Conservation (phyloP, 1,139 yeast species). For the Debaryomycetaceae sp. region DNA sequence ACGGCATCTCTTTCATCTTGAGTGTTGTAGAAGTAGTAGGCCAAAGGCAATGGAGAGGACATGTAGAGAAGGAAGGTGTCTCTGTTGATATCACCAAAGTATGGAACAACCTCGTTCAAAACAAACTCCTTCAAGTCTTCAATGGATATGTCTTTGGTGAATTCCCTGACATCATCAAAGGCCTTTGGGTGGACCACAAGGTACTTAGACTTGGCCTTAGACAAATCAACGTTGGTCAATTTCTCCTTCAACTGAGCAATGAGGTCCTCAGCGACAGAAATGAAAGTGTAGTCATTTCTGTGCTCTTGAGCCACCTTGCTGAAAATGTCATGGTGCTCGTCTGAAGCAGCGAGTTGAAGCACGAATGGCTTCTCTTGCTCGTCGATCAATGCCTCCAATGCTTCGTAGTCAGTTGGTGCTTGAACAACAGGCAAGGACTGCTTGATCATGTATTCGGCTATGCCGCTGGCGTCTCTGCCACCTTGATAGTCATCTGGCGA, state of each 20-base stretch:
- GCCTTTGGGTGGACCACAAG: conserved; percentile 37
- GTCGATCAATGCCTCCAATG: conserved; percentile 46
- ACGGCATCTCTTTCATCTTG: conserved; percentile 63
- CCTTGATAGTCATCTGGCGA: conserved; percentile 68
- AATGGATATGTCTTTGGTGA: conserved; percentile 14
- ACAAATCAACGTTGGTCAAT: conserved; percentile 17
- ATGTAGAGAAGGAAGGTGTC: conserved; percentile 75
- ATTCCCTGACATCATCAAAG: conserved; percentile 29
- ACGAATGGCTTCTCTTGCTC: conserved; percentile 53
- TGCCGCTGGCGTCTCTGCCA: conserved; percentile 77
- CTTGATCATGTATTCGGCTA: conserved; percentile 74
- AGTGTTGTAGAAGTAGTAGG: conserved; percentile 78
- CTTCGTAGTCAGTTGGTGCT: conserved; percentile 43
- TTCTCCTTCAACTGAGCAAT: conserved; percentile 22
- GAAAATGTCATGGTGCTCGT: conserved; percentile 45
- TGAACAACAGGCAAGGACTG: conserved; percentile 81
- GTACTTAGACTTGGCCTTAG: conserved; percentile 22
- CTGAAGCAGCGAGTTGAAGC: conserved; percentile 44
- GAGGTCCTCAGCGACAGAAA: conserved; percentile 47
- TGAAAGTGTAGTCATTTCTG: conserved; percentile 63
- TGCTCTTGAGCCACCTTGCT: conserved; percentile 49
- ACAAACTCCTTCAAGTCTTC: conserved; percentile 54
- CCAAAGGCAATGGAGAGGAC: conserved; percentile 71
- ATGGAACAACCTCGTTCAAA: conserved; percentile 71
- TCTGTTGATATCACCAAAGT: conserved; percentile 88